Base-by-base conservation (phyloP, 306 rosid genomes). In the Trifolium dubium region DNA sequence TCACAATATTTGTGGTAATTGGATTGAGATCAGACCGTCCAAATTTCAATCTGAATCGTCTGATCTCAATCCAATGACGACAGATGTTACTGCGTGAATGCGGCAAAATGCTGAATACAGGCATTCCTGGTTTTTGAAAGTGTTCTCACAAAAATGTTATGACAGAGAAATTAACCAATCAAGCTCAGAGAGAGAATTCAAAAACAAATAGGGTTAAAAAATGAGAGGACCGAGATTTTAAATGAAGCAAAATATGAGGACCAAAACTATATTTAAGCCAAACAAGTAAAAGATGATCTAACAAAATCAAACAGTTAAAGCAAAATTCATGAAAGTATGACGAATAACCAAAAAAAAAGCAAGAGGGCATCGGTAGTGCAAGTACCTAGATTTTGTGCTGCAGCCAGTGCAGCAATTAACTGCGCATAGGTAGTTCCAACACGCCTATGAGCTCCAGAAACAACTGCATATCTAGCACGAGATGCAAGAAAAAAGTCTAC, bases 401-500 rank as follows among this genome's bases (percentile, higher is more conserved):
- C 97, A 71, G 96, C 96, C 55, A 93, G 82, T 40, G 96, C 94
- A 46, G 98, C 98, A 19, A 89, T 88, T 77, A 93, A 81, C 77
- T 91, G 98, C 79, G 98, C 98, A 83, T 93, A 93, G 30, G 98
- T 93, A 55, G 98, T 93, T 74, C 97, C 98, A 60, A 93, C 91
- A 60, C 97, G 98, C 69, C 92, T 65, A 53, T 93, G 97, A 77
- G 98, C 98, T 73, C 97, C 98, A 2, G 98, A 89, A 39, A 91
- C 81, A 67, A 85, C 89, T 37, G 90, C 96, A 83, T 85, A 80
- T 66, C 83, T 89, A 58, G 98, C 96, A 0, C 89, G 92, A 41
- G 98, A 86, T 17, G 98, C 98, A 31, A 93, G 96, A 80, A 93
- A 93, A 81, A 93, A 93, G 74, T 93, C 97, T 34, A 93, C 98